Evolutionary conservation across 352 stramenopile genomes (phyloP).

Genomic region (Globisporangium radiosum): DNA sequence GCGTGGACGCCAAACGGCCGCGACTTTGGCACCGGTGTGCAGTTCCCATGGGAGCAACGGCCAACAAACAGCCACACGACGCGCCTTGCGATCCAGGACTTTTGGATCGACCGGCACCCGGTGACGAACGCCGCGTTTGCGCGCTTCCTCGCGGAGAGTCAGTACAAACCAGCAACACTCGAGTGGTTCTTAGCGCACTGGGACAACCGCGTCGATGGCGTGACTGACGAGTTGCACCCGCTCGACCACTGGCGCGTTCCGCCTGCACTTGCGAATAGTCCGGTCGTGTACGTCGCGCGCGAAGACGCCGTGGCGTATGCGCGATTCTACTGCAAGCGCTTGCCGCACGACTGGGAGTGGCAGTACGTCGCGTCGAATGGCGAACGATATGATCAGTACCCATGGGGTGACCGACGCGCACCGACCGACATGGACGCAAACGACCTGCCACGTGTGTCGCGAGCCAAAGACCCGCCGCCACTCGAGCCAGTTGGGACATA

Average conservation of each 20-base stretch:
- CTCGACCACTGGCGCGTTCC: constrained; percentile 45
- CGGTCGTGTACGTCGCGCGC: constrained; percentile 67
- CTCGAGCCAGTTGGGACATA: constrained; percentile 49
- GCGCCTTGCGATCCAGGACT: constrained; percentile 55
- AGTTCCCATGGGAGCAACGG: constrained; percentile 78
- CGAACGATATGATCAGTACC: constrained; percentile 42
- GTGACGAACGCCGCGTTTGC: constrained; percentile 74
- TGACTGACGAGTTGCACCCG: constrained; percentile 9
- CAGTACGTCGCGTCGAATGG: constrained; percentile 81
- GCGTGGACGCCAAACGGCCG: constrained; percentile 56
- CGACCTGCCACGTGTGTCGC: constrained; percentile 20
- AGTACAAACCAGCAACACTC: constrained; percentile 47
- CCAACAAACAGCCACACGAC: constrained; percentile 77
- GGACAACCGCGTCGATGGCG: constrained; percentile 28
- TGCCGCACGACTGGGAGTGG: constrained; percentile 84
- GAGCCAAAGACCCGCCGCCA: constrained; percentile 31
- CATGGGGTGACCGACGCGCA: constrained; percentile 41
- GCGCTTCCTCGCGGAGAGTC: constrained; percentile 42
- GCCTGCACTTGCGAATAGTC: constrained; percentile 33
- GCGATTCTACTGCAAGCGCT: constrained; percentile 58
- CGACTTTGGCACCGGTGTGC: constrained; percentile 62
- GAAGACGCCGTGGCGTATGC: constrained; percentile 73
- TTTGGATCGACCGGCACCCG: constrained; percentile 63
- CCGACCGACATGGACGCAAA: constrained; percentile 2
- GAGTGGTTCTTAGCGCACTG: constrained; percentile 74